Evolutionary conservation across 23 red algal genomes (phyloP).

Genomic region (Gracilaria gracilis): DNA sequence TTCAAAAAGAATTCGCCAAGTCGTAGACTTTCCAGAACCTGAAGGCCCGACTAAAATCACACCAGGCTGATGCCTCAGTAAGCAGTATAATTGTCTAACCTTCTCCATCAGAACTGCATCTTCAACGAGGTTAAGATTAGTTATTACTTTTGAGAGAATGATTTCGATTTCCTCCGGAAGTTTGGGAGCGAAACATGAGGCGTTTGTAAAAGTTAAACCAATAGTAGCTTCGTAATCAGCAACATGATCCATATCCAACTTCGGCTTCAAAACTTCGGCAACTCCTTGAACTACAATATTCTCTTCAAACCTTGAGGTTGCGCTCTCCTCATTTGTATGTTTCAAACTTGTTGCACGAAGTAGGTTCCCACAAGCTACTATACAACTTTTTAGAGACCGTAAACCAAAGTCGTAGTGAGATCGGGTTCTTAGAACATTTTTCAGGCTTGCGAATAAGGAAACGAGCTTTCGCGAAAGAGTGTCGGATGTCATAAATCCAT

Average conservation of each 20-base stretch:
- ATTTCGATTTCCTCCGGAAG: constrained; percentile 38
- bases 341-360: not conserved
- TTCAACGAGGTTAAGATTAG: constrained; percentile 14
- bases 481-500: constrained; percentile 57
- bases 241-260: constrained; percentile 51
- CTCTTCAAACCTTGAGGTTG: constrained; percentile 25
- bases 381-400: constrained; percentile 56
- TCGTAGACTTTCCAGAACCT: constrained; percentile 74
- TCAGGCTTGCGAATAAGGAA: constrained; percentile 44
- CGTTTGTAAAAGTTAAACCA: constrained; percentile 32
- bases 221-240: constrained; percentile 32
- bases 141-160: constrained; percentile 24
- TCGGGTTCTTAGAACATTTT: constrained; percentile 4
- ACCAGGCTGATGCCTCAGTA: constrained; percentile 56
- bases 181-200: constrained; percentile 3
- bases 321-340: not conserved
- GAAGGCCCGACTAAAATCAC: constrained; percentile 70
- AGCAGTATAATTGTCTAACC: constrained; percentile 53
- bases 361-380: constrained; percentile 45
- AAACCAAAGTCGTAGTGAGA: constrained; percentile 81
- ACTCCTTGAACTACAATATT: constrained; percentile 60
- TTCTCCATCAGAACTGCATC: constrained; percentile 57
- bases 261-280: constrained; percentile 69
- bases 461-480: constrained; percentile 42
- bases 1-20: constrained; percentile 61